Conservation (phyloP, 495 filamentous ascomycete species). For the Amorphotheca resinae region DNA sequence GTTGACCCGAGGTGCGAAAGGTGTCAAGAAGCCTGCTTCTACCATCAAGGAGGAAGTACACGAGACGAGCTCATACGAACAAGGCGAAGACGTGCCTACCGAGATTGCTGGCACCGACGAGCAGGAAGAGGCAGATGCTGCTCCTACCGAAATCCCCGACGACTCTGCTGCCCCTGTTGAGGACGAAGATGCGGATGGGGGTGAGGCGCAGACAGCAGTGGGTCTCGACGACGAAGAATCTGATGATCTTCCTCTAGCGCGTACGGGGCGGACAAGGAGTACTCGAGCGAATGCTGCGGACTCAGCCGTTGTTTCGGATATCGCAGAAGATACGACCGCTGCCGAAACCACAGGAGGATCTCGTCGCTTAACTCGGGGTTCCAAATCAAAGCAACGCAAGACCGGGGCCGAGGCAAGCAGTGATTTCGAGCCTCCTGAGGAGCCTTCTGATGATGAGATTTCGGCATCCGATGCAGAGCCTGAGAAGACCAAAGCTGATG, state of each 20-base stretch:
- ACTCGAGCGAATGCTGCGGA: slow-evolving; percentile 27
- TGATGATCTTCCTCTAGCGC: slow-evolving; percentile 47
- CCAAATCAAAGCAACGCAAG: slow-evolving; percentile 35
- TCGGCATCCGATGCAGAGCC: slow-evolving; percentile 29
- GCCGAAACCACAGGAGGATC: slow-evolving; percentile 16
- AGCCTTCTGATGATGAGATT: slow-evolving; percentile 36
- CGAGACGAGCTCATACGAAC: slow-evolving; percentile 29
- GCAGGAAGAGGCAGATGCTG: slow-evolving; percentile 26
- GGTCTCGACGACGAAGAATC: slow-evolving; percentile 50
- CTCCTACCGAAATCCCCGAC: slow-evolving; percentile 20
- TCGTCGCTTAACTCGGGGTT: slow-evolving; percentile 34
- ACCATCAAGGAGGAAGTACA: slow-evolving; percentile 48
- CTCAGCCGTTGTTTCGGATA: slow-evolving; percentile 12
- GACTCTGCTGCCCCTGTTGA: slow-evolving; percentile 34
- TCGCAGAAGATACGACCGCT: neutral
- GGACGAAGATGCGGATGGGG: slow-evolving; percentile 25
- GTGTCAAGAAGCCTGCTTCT: slow-evolving; percentile 43
- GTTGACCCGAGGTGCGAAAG: slow-evolving; percentile 48
- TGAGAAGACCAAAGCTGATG: slow-evolving; percentile 23
- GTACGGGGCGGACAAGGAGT: slow-evolving; percentile 34
- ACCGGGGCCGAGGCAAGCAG: slow-evolving; percentile 57
- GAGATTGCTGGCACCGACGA: slow-evolving; percentile 25
- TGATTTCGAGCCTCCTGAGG: slow-evolving; percentile 74
- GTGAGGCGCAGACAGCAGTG: slow-evolving; percentile 4
- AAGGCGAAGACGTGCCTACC: slow-evolving; percentile 13